phyloP scores from a whole-genome alignment of 495 filamentous ascomycete species.

The Hyaloscypha bicolor region DNA sequence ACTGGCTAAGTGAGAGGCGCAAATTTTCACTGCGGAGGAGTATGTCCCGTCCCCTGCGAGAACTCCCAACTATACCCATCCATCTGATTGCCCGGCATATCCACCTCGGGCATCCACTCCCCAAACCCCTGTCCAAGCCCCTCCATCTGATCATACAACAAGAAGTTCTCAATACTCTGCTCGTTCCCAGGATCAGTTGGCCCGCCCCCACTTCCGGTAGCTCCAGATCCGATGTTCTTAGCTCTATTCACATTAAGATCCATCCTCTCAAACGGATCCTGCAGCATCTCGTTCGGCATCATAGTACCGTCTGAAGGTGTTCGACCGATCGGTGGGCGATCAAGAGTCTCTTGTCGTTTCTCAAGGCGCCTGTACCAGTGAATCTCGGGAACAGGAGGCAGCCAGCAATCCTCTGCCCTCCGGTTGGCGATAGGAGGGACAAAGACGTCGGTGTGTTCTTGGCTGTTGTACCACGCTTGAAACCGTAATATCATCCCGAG shows the following conservation, averaged over 20 bases:
- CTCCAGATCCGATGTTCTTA: background rate
- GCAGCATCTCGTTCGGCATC: background rate
- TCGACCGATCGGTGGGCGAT: background rate
- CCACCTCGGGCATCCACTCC: constrained; percentile 2
- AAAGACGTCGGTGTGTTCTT: constrained; percentile 20
- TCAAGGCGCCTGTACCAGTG: background rate
- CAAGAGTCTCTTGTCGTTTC: background rate
- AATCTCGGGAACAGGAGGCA: constrained; percentile 10
- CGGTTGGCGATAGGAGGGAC: background rate
- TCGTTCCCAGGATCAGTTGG: background rate
- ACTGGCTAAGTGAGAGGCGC: too few relatives aligned
- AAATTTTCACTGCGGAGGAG: background rate
- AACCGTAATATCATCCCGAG: constrained; percentile 21
- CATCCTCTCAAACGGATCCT: background rate
- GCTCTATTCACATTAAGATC: background rate
- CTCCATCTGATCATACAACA: constrained; percentile 1
- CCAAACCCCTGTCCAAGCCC: background rate
- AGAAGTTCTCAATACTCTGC: constrained; percentile 1
- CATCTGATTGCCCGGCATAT: background rate
- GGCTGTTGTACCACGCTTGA: constrained; percentile 17
- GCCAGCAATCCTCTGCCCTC: constrained; percentile 5
- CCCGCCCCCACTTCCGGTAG: background rate
- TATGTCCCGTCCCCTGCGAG: background rate
- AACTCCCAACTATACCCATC: constrained; percentile 2
- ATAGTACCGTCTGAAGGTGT: background rate